Evolutionary conservation across 2,329 filamentous ascomycete genomes (phyloP).

Genomic region (Epicoccum sorghinum): DNA sequence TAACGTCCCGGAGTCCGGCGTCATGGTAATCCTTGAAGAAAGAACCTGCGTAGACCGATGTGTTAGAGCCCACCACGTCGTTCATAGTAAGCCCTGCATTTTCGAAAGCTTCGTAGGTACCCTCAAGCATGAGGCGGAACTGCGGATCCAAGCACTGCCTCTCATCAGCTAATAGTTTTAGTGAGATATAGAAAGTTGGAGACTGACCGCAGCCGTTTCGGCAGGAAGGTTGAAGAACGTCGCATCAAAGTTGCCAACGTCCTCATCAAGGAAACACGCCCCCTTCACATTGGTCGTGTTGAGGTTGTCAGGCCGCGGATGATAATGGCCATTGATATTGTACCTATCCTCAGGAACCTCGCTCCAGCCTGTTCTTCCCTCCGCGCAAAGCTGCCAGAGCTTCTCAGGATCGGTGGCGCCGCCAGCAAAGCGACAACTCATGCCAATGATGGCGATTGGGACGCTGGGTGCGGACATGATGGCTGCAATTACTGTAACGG

Average conservation of each 20-base stretch:
- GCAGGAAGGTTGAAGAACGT: constrained; percentile 32
- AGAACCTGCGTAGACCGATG: constrained; percentile 24
- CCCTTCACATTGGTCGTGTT: neutral
- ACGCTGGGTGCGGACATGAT: constrained; percentile 1
- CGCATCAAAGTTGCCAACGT: constrained; percentile 40
- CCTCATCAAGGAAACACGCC: constrained; percentile 4
- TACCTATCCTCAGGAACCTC: constrained; percentile 31
- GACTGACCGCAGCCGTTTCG: constrained; percentile 25
- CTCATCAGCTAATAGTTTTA: neutral
- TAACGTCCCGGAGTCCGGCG: neutral
- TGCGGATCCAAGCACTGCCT: constrained; percentile 29
- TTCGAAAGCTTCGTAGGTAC: constrained; percentile 47
- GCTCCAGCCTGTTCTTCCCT: constrained; percentile 39
- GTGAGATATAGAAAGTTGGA: neutral
- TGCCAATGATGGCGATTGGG: constrained; percentile 42
- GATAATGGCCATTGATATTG: constrained; percentile 26
- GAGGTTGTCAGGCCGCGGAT: constrained; percentile 8
- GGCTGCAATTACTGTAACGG: neutral
- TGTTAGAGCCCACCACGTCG: constrained; percentile 23
- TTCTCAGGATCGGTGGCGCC: constrained; percentile 32
- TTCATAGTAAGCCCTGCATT: constrained; percentile 16
- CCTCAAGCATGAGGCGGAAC: constrained; percentile 35
- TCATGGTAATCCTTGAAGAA: constrained; percentile 23
- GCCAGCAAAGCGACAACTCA: constrained; percentile 43
- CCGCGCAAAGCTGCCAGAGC: constrained; percentile 43